Percentiles rank a stretch among this genome's conserved stretches.
These are phyloP conservation scores for Psidium guajava DNA, from an alignment of 345 rosid genomes.

Conservation along the genomic window DNA sequence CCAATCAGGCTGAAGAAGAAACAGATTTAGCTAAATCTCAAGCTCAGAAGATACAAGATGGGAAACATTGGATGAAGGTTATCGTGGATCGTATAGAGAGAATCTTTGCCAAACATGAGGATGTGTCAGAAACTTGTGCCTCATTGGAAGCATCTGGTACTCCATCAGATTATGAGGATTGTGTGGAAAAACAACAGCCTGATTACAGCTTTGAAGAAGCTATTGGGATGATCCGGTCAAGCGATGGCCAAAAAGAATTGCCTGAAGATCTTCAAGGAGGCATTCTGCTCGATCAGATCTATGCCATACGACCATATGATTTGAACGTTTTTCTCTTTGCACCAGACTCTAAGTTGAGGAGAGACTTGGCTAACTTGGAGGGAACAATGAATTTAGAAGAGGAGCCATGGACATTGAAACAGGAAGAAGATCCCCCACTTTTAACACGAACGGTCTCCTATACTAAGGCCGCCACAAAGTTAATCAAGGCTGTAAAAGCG, in stretches of 20 bases:
- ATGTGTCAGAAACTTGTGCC: conserved; percentile 23
- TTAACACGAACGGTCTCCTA: conserved; percentile 44
- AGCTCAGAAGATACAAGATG: conserved; percentile 31
- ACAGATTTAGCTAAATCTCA: conserved; percentile 13
- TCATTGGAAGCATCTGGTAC: conserved; percentile 27
- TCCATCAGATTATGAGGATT: conserved; percentile 56
- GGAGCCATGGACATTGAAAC: conserved; percentile 59
- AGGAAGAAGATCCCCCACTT: conserved; percentile 27
- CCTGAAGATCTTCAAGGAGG: conserved; percentile 73
- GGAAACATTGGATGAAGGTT: conserved; percentile 52
- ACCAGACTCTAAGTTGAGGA: conserved; percentile 57
- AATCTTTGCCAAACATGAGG: conserved; percentile 50
- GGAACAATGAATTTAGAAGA: conserved; percentile 54
- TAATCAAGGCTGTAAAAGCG: conserved; percentile 73
- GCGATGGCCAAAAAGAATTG: conserved; percentile 31
- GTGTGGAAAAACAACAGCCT: conserved; percentile 27
- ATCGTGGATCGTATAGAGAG: conserved; percentile 39
- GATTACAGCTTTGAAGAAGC: conserved; percentile 59
- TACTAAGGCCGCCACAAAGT: conserved; percentile 58
- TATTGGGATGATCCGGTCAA: conserved; percentile 37
- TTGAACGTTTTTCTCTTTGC: conserved; percentile 62
- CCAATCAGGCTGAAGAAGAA: conserved; percentile 19
- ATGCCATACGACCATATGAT: conserved; percentile 24
- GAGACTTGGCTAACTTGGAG: conserved; percentile 58
- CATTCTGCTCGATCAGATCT: conserved; percentile 51